These are phyloP conservation scores for Beta lomatogona DNA, from an alignment of 179 eudicot genomes.

Conservation along the genomic window DNA sequence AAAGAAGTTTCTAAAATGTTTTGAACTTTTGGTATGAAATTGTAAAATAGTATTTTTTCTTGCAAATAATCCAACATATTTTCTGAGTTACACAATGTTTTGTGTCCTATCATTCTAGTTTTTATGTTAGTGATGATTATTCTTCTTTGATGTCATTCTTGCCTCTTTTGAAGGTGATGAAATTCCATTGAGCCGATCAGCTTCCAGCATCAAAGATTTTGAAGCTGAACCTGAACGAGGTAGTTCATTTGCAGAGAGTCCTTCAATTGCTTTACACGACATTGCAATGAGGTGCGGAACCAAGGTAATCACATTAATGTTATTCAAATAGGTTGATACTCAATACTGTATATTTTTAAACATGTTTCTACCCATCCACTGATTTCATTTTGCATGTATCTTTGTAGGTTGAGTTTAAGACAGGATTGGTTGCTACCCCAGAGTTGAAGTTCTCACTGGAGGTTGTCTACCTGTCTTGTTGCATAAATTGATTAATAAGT, in stretches of 20 bases:
- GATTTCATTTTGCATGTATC: constrained; percentile 11
- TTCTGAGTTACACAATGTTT: background rate
- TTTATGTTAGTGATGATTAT: background rate
- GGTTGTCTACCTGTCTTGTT: constrained; percentile 45
- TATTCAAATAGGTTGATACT: background rate
- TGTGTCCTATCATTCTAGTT: background rate
- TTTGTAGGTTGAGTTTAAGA: constrained; percentile 76
- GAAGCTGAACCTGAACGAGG: constrained; percentile 59
- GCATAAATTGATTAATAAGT: background rate
- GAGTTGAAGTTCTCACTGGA: constrained; percentile 73
- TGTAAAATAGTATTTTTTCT: background rate
- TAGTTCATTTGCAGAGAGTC: constrained; percentile 50
- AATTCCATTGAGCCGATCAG: constrained; percentile 47
- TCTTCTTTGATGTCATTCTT: background rate
- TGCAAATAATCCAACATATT: background rate
- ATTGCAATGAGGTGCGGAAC: constrained; percentile 87
- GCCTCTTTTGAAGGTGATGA: constrained; percentile 60
- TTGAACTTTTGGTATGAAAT: background rate
- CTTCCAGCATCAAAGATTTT: constrained; percentile 59
- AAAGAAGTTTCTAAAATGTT: no score
- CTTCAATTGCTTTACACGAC: constrained; percentile 69
- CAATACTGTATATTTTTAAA: background rate
- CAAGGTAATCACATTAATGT: constrained; percentile 52
- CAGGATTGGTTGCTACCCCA: constrained; percentile 46
- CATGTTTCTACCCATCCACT: background rate